phyloP scores from a whole-genome alignment of 2,329 filamentous ascomycete species.

The Acephala macrosclerotiorum region DNA sequence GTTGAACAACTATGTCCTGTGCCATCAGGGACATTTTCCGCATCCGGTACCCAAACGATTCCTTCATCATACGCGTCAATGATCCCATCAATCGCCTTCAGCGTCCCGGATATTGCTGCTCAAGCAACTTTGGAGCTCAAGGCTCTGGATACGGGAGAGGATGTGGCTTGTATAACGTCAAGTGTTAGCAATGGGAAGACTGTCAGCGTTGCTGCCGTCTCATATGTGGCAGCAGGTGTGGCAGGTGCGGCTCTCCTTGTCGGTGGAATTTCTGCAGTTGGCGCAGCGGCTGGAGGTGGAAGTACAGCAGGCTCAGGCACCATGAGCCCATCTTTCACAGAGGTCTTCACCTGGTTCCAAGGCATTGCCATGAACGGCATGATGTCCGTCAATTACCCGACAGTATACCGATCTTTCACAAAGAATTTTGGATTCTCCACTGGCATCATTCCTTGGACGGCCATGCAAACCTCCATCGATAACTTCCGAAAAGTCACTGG shows the following conservation, averaged over 20 bases:
- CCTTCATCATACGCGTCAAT: conserved; percentile 73
- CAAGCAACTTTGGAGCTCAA: conserved; percentile 80
- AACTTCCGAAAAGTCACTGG: conserved; percentile 81
- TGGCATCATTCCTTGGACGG: conserved; percentile 82
- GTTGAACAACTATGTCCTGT: conserved; percentile 85
- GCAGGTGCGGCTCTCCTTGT: conserved; percentile 83
- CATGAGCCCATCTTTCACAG: conserved; percentile 82
- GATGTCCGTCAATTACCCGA: conserved; percentile 88
- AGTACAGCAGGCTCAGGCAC: conserved; percentile 64
- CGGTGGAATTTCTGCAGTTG: conserved; percentile 74
- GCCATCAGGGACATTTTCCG: conserved; percentile 76
- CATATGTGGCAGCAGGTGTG: conserved; percentile 84
- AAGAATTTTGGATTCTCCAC: conserved; percentile 95
- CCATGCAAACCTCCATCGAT: conserved; percentile 84
- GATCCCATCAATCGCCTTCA: conserved; percentile 90
- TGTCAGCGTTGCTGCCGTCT: conserved; percentile 75
- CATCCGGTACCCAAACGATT: conserved; percentile 75
- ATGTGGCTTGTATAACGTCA: conserved; percentile 85
- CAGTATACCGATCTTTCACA: conserved; percentile 86
- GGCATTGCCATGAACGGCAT: conserved; percentile 95
- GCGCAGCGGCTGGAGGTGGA: conserved; percentile 60
- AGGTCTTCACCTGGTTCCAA: conserved; percentile 91
- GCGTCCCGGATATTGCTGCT: conserved; percentile 88
- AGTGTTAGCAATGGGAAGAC: conserved; percentile 89
- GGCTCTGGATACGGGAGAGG: conserved; percentile 61